A percentile compares a stretch with the other conserved stretches of the same genome.
Conservation (phyloP, 2,329 filamentous ascomycete species). For the Microdochium bolleyi region DNA sequence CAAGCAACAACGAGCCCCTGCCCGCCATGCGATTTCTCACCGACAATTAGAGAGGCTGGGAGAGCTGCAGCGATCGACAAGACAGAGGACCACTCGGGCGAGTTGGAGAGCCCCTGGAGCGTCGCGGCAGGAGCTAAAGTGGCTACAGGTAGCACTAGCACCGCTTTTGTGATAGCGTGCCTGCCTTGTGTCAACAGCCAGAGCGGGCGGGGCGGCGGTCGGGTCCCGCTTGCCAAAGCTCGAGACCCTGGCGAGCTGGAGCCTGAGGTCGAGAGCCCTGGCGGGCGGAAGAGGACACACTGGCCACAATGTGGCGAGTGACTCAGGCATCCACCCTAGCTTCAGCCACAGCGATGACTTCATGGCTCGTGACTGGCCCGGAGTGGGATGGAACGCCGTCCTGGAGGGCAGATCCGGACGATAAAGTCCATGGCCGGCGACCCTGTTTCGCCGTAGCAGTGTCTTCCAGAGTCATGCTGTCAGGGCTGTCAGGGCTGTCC, state of each 20-base stretch:
- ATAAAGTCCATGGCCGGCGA: no score
- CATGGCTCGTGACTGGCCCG: not conserved
- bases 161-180: not conserved
- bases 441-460: no score
- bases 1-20: no score
- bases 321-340: not conserved
- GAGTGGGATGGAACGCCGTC: not conserved
- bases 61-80: not conserved
- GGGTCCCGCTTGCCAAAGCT: not conserved
- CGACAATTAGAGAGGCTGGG: constrained; percentile 26
- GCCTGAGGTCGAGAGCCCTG: not conserved
- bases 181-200: not conserved
- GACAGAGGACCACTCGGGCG: not conserved
- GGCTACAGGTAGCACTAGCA: not conserved
- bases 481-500: no score
- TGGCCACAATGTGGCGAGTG: not conserved
- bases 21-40: constrained; percentile 16
- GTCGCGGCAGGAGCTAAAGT: not conserved
- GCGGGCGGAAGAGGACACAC: not conserved
- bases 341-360: not conserved
- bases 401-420: not conserved
- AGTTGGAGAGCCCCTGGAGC: not conserved
- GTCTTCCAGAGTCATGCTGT: no score
- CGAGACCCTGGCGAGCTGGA: no score
- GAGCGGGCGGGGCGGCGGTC: not conserved